These are phyloP conservation scores for Kodamaea lidongshanica DNA, from an alignment of 805 yeast genomes.

Conservation along the genomic window DNA sequence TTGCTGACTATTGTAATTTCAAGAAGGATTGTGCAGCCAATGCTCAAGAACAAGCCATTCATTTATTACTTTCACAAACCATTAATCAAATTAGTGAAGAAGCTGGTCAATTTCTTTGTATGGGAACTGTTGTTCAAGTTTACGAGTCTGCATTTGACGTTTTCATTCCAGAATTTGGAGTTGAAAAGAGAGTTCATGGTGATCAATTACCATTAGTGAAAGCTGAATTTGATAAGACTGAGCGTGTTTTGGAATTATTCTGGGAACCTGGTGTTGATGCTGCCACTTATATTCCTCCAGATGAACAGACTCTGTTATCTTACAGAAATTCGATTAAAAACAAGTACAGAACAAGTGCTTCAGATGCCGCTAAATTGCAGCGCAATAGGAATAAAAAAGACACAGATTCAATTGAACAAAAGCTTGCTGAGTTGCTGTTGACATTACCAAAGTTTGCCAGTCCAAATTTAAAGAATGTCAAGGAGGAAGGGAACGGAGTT, in stretches of 20 bases:
- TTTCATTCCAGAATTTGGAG: constrained; percentile 85
- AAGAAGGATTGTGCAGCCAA: constrained; percentile 89
- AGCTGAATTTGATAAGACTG: constrained; percentile 79
- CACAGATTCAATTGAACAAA: constrained; percentile 39
- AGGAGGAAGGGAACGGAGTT: constrained; percentile 17
- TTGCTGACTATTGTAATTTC: constrained; percentile 90
- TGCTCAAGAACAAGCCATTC: constrained; percentile 94
- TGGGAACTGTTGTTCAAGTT: constrained; percentile 86
- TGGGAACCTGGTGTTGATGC: constrained; percentile 94
- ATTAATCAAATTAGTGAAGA: constrained; percentile 64
- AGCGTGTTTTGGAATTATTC: constrained; percentile 67
- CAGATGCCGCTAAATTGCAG: constrained; percentile 64
- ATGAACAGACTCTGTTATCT: constrained; percentile 71
- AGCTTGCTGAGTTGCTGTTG: constrained; percentile 46
- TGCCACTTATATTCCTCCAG: constrained; percentile 87
- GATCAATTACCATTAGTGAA: constrained; percentile 89
- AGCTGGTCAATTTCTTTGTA: constrained; percentile 76
- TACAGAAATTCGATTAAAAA: constrained; percentile 74
- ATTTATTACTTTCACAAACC: constrained; percentile 74
- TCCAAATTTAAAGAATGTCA: constrained; percentile 14
- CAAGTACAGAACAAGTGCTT: constrained; percentile 65
- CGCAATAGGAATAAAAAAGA: constrained; percentile 24
- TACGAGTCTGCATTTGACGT: constrained; percentile 96
- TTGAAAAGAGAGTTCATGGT: constrained; percentile 94
- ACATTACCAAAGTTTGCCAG: constrained; percentile 38